Evolutionary conservation across 345 rosid genomes (phyloP).

Genomic region (Pugionium dolabratum): DNA sequence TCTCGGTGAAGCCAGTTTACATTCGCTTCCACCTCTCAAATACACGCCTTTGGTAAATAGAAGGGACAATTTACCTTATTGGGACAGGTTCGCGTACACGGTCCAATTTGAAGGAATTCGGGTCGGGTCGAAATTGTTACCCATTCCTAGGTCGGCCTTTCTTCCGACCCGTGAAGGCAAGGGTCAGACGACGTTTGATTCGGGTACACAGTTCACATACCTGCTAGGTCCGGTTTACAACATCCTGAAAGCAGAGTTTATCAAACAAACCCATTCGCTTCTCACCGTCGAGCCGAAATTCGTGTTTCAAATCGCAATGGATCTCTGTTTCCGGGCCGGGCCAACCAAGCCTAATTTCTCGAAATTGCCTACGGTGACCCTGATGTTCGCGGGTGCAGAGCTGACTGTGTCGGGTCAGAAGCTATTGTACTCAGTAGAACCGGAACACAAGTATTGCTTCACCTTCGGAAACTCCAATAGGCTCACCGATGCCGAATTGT

Average conservation of each 20-base stretch:
- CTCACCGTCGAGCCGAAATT: constrained; percentile 46
- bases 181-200: constrained; percentile 76
- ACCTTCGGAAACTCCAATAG: constrained; percentile 66
- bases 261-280: constrained; percentile 47
- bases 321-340: constrained; percentile 51
- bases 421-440: constrained; percentile 49
- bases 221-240: constrained; percentile 58
- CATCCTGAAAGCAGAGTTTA: constrained; percentile 49
- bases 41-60: constrained; percentile 56
- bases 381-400: constrained; percentile 61
- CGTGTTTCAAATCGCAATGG: constrained; percentile 66
- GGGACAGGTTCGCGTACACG: constrained; percentile 64
- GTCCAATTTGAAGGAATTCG: constrained; percentile 59
- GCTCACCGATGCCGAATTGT: constrained; percentile 49
- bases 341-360: constrained; percentile 33
- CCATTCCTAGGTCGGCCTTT: constrained; percentile 48
- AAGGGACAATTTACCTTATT: constrained; percentile 57
- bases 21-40: constrained; percentile 50
- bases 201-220: constrained; percentile 69
- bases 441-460: constrained; percentile 59
- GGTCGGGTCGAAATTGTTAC: constrained; percentile 46
- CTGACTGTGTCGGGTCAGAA: constrained; percentile 57
- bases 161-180: constrained; percentile 56
- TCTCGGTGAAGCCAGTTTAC: constrained; percentile 48
- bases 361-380: constrained; percentile 45